These are phyloP conservation scores for Rhodotorula paludigena DNA, from an alignment of 768 basidiomycete genomes.

Conservation along the genomic window DNA sequence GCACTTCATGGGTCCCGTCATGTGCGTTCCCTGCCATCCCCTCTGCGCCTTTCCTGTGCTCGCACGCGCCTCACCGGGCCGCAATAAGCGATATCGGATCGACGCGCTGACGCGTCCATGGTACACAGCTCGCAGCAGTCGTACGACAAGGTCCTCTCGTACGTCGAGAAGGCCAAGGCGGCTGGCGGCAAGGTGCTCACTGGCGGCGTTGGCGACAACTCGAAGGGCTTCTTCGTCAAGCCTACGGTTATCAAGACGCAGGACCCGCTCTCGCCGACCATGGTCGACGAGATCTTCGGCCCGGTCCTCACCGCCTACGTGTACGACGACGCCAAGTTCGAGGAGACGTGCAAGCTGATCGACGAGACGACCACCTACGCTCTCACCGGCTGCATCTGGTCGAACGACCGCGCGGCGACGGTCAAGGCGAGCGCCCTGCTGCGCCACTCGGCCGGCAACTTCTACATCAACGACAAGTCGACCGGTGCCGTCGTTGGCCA, in stretches of 20 bases:
- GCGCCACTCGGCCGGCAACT: constrained; percentile 87
- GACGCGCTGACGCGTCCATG: too few species aligned
- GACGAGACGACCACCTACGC: constrained; percentile 82
- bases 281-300: constrained; percentile 94
- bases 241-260: constrained; percentile 91
- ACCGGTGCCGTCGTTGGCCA: constrained; percentile 97
- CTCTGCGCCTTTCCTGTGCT: neutral
- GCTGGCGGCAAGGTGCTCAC: constrained; percentile 82
- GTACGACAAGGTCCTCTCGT: constrained; percentile 76
- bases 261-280: constrained; percentile 80
- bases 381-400: constrained; percentile 90
- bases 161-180: constrained; percentile 79
- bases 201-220: constrained; percentile 78
- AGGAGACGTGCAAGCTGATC: constrained; percentile 78
- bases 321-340: constrained; percentile 79
- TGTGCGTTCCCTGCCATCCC: constrained; percentile 54
- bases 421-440: constrained; percentile 72
- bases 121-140: constrained; percentile 73
- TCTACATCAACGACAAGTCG: constrained; percentile 70
- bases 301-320: constrained; percentile 90
- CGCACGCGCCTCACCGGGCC: too few species aligned
- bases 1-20: constrained; percentile 95
- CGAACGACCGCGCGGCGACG: constrained; percentile 72
- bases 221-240: constrained; percentile 86
- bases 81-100: too few species aligned